A percentile compares a stretch with the other conserved stretches of the same genome.
Conservation (phyloP, 352 stramenopile species). For the Pythium rishiriense region DNA sequence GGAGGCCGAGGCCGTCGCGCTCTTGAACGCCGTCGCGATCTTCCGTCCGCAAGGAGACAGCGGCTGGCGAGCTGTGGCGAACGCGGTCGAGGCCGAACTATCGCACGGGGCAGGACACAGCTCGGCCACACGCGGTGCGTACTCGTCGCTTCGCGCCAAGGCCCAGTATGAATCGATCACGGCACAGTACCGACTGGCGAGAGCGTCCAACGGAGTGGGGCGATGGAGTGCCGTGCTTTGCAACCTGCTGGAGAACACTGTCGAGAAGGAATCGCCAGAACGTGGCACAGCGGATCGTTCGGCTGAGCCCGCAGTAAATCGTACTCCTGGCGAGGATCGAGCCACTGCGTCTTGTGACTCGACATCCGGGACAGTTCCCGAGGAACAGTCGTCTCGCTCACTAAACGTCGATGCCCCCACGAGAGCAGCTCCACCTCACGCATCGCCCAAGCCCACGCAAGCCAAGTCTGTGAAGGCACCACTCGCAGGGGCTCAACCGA, state of each 20-base stretch:
- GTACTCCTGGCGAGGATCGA: no score
- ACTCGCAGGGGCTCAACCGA: no score
- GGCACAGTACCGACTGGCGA: background rate
- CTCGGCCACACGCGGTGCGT: background rate
- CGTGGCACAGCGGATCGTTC: no score
- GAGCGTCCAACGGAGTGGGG: background rate
- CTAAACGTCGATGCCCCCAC: no score
- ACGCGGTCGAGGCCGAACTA: constrained; percentile 2
- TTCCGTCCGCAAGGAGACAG: background rate
- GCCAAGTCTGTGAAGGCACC: no score
- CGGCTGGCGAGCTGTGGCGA: background rate
- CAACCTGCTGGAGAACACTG: constrained; percentile 2
- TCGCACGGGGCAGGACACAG: background rate
- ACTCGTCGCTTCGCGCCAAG: background rate
- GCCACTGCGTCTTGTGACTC: no score
- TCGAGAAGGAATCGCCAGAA: background rate
- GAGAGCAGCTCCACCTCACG: no score
- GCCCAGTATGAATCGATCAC: background rate
- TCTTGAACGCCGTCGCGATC: constrained; percentile 6
- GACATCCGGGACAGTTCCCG: no score
- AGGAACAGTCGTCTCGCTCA: no score
- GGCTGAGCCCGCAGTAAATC: no score
- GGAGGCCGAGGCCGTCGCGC: constrained; percentile 7
- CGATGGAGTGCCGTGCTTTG: background rate
- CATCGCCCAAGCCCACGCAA: no score